Conservation (phyloP, 108 stramenopile genomes). For the Nannochloropsis granulata region DNA sequence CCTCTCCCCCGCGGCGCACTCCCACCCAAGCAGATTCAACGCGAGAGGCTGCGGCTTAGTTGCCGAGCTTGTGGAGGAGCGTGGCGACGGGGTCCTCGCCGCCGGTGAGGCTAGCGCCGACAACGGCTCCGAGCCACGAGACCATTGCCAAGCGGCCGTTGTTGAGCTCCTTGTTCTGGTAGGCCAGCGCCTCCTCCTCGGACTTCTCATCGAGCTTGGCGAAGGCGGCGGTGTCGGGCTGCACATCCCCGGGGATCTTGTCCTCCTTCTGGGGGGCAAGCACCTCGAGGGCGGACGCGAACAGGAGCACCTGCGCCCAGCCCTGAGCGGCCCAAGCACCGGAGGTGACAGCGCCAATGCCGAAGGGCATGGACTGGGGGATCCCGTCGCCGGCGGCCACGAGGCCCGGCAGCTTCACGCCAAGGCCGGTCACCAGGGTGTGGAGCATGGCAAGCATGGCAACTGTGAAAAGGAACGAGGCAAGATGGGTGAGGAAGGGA, state of each 20-base stretch:
- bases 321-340: not conserved
- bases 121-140: not conserved
- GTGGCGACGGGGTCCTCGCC: not conserved
- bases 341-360: not conserved
- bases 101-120: not conserved
- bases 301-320: not conserved
- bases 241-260: not conserved
- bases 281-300: not conserved
- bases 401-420: not conserved
- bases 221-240: not conserved
- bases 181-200: not conserved
- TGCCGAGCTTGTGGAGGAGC: not conserved
- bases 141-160: not conserved
- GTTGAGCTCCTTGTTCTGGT: not conserved
- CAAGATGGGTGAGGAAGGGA: not conserved
- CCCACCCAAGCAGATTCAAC: not conserved
- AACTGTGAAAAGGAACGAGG: not conserved
- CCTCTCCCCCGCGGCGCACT: no score
- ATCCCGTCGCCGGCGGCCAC: not conserved
- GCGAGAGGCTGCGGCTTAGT: not conserved
- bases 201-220: not conserved
- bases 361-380: not conserved
- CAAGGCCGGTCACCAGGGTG: not conserved
- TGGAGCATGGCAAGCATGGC: not conserved
- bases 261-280: not conserved